Percentiles rank a stretch among this genome's conserved stretches.
These are phyloP conservation scores for Plasmodium sp. DNA, from an alignment of 169 alveolate genomes.

Conservation along the genomic window DNA sequence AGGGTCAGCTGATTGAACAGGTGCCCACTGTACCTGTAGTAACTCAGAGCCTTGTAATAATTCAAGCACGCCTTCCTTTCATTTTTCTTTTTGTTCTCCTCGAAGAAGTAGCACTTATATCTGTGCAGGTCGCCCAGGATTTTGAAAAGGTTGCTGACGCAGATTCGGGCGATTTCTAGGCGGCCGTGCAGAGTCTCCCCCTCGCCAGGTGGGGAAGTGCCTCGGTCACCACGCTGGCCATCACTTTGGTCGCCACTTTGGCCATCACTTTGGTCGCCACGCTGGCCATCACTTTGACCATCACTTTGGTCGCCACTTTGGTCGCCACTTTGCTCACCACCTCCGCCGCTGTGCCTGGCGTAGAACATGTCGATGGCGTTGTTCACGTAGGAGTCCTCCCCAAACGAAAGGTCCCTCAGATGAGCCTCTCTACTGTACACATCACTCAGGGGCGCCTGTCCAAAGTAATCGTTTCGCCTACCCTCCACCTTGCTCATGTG, in stretches of 20 bases:
- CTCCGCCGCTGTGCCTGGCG: not conserved
- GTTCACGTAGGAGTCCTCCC: slow-evolving; percentile 12
- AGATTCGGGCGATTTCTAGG: slow-evolving; percentile 26
- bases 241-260: no score
- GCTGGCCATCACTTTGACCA: no score
- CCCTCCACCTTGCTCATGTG: not conserved
- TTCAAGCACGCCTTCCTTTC: slow-evolving; percentile 39
- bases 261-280: no score
- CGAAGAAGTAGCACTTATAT: slow-evolving; percentile 28
- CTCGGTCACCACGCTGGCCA: not conserved
- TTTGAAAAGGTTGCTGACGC: slow-evolving; percentile 35
- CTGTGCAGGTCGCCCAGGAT: slow-evolving; percentile 44
- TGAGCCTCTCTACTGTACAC: not conserved
- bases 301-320: no score
- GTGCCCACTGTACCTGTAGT: slow-evolving; percentile 33
- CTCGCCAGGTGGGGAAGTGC: not conserved
- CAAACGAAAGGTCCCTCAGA: slow-evolving; percentile 1
- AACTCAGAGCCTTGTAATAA: slow-evolving; percentile 43
- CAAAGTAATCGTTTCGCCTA: not conserved
- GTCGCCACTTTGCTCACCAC: not conserved
- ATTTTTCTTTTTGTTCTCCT: slow-evolving; percentile 10
- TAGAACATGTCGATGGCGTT: slow-evolving; percentile 32
- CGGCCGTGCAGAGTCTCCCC: not conserved
- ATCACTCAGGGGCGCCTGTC: not conserved
- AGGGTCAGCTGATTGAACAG: slow-evolving; percentile 40